Conservation (phyloP, 176 grass and related monocot species). For the Musa itinerans region DNA sequence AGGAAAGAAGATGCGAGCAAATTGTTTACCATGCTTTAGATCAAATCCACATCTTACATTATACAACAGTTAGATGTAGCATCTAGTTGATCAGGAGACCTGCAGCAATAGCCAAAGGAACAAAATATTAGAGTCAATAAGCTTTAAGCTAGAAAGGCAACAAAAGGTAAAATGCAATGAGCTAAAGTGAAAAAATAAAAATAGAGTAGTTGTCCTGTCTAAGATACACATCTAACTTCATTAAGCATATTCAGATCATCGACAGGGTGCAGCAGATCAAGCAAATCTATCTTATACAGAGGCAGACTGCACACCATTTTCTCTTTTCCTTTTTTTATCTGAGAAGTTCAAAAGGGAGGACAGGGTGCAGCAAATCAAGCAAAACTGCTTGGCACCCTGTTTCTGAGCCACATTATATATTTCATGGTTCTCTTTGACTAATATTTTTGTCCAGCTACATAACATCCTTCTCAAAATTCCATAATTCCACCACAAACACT, state of each 20-base stretch:
- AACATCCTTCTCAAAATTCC: too few relatives aligned
- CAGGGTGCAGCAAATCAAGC: too few relatives aligned
- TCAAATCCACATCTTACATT: background rate
- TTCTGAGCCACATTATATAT: too few relatives aligned
- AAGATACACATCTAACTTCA: background rate
- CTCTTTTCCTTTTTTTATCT: too few relatives aligned
- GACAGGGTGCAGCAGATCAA: background rate
- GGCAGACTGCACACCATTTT: too few relatives aligned
- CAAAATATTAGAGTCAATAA: background rate
- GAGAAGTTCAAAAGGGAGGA: too few relatives aligned
- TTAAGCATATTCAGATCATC: background rate
- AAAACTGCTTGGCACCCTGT: too few relatives aligned
- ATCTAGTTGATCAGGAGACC: background rate
- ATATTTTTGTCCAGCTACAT: too few relatives aligned
- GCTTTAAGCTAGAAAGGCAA: background rate
- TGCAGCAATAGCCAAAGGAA: background rate
- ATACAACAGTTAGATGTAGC: constrained; percentile 2
- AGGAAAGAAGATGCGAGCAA: background rate
- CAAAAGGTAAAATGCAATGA: background rate
- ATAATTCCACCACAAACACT: too few relatives aligned
- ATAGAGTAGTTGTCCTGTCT: too few relatives aligned
- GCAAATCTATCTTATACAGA: background rate
- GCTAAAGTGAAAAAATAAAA: background rate
- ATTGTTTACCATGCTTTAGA: background rate
- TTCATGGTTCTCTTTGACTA: too few relatives aligned